These are phyloP conservation scores for Mycena crocata DNA, from an alignment of 768 basidiomycete genomes.

Conservation along the genomic window DNA sequence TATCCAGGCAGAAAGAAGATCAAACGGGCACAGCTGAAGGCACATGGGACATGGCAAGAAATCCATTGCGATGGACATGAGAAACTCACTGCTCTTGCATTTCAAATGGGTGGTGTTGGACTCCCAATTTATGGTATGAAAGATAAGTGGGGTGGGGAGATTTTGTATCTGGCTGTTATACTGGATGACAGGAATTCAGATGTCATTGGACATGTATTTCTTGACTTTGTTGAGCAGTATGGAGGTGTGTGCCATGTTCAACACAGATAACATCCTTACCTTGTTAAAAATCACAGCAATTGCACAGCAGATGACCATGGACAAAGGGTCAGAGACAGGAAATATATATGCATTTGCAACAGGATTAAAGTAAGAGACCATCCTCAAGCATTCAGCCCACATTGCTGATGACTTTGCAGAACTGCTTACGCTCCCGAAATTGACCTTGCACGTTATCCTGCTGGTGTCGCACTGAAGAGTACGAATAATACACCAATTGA, in stretches of 20 bases:
- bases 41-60: constrained; percentile 39
- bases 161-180: constrained; percentile 39
- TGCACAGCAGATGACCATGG: constrained; percentile 36
- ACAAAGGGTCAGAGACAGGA: constrained; percentile 42
- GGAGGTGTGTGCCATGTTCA: constrained; percentile 30
- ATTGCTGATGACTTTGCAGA: constrained; percentile 8
- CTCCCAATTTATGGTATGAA: constrained; percentile 39
- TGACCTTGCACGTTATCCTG: constrained; percentile 32
- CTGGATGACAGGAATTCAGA: constrained; percentile 35
- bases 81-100: constrained; percentile 40
- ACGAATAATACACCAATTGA: constrained; percentile 43
- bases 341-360: constrained; percentile 30
- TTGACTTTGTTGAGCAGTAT: constrained; percentile 37
- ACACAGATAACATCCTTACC: background rate
- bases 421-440: constrained; percentile 38
- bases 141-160: constrained; percentile 38
- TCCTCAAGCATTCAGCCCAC: background rate
- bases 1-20: constrained; percentile 36
- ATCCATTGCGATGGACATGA: constrained; percentile 43
- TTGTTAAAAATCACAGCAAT: constrained; percentile 20
- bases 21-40: constrained; percentile 26
- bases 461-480: constrained; percentile 34
- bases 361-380: constrained; percentile 10
- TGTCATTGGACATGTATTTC: constrained; percentile 40
- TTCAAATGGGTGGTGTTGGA: constrained; percentile 40